Base-by-base conservation (phyloP, 73 alveolate genomes). In the Symbiodinium natans region DNA sequence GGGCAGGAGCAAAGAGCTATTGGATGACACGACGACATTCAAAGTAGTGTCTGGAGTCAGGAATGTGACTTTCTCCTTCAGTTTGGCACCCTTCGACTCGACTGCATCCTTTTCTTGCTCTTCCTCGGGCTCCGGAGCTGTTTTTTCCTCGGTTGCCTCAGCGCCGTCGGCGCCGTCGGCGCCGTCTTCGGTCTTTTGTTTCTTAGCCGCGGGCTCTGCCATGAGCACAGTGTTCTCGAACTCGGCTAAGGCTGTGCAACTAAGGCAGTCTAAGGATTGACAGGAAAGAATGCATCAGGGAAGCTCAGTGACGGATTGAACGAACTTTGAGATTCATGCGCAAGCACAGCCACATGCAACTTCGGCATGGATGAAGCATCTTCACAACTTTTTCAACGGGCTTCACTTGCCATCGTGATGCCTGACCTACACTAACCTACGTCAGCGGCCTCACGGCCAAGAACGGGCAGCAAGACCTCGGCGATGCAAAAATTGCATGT, bases 171-270 rank as follows among this genome's bases (percentile, higher is more conserved):
- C 11, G 38, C 89, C n/a, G 86, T 13, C 10, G 31, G 42, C 54
- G n/a, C 54, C 43, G 31, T 83, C 93, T 74, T 85, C 93, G 52
- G 93, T 85, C 48, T 48, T 85, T 40, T 86, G 94, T 33, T 86
- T 86, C 94, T 86, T 86, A 21, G 94, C 94, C 63, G 94, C 94
- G 9, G 94, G 94, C 46, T 86, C 94, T 27, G 68, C 94, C 94
- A 63, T 63, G 80, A 63, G 38, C 80, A 2, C 36, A 29, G 36
- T 23, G 80, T 63, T 63, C 80, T 63, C 13, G 31, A 13, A 29
- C 33, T 31, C 80, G 80, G 36, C 80, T 63, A 63, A 25, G 80
- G 80, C 80, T 63, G 80, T 63, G 29, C 80, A 23, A 25, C 33
- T 23, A 17, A 63, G 80, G 80, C 80, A 63, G 80, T 63, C 80